A percentile compares a stretch with the other conserved stretches of the same genome.
Conservation (phyloP, 2,329 filamentous ascomycete genomes). For the Ophiosphaerella korrae region DNA sequence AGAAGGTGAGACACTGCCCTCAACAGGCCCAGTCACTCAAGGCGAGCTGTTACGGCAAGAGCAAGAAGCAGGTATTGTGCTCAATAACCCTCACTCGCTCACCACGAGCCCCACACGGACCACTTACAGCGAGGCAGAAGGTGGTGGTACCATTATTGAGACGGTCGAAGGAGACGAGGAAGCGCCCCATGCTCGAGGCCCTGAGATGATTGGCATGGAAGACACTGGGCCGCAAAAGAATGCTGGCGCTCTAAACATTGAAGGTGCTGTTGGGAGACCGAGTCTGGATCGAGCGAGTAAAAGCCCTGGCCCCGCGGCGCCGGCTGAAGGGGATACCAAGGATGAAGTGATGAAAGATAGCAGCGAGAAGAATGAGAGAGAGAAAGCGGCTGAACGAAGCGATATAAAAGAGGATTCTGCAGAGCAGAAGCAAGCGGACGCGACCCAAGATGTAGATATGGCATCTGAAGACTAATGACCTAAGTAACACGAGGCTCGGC, state of each 20-base stretch:
- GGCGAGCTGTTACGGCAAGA: conserved; percentile 86
- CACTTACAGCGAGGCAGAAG: conserved; percentile 32
- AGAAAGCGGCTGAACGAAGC: conserved; percentile 13
- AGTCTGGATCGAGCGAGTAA: conserved; percentile 35
- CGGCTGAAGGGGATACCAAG: conserved; percentile 10
- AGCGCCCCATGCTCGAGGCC: conserved; percentile 79
- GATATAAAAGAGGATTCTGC: conserved; percentile 19
- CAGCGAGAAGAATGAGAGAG: conserved; percentile 16
- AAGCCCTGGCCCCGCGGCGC: conserved; percentile 26
- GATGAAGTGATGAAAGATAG: conserved; percentile 31
- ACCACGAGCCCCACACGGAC: conserved; percentile 32
- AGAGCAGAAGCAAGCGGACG: conserved; percentile 5
- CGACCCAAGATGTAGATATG: conserved; percentile 27
- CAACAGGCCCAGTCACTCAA: conserved; percentile 62
- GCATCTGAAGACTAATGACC: conserved; percentile 13
- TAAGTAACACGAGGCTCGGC: no score
- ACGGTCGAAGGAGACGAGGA: conserved; percentile 59
- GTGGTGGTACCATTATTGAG: conserved; percentile 38
- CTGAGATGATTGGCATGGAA: conserved; percentile 80
- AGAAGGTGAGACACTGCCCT: conserved; percentile 44
- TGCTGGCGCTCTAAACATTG: conserved; percentile 51
- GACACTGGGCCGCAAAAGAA: conserved; percentile 81
- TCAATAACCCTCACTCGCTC: conserved; percentile 52
- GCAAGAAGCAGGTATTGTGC: conserved; percentile 79
- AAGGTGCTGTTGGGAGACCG: conserved; percentile 44